A percentile compares a stretch with the other conserved stretches of the same genome.
Evolutionary conservation across 2,329 filamentous ascomycete species (phyloP).

Genomic region (Exophiala sp.): DNA sequence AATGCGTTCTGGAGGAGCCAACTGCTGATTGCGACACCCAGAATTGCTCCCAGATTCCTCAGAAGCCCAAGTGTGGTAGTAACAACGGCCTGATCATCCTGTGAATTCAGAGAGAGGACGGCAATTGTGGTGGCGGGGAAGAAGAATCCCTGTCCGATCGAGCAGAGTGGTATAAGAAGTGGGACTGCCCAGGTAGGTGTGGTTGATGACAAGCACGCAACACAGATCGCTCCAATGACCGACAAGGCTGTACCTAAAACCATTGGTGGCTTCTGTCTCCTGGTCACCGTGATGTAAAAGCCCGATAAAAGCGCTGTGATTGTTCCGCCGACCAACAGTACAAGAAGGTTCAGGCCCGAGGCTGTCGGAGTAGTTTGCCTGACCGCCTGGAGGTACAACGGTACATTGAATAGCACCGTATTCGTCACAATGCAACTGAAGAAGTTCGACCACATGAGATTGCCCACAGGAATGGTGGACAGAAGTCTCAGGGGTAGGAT

Average conservation of each 20-base stretch:
- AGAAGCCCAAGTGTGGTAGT: conserved; percentile 24
- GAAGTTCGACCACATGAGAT: conserved; percentile 57
- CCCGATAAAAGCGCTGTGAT: conserved; percentile 41
- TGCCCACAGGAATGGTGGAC: conserved; percentile 50
- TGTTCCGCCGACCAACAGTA: conserved; percentile 52
- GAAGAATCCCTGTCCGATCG: conserved; percentile 40
- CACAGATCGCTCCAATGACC: conserved; percentile 35
- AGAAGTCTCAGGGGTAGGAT: conserved; percentile 60
- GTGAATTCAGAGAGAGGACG: conserved; percentile 40
- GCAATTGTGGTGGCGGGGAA: conserved; percentile 43
- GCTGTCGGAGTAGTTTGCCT: conserved; percentile 61
- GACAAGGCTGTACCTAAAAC: conserved; percentile 37
- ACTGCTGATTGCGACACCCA: conserved; percentile 26
- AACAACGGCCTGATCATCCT: conserved; percentile 46
- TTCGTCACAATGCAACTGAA: conserved; percentile 48
- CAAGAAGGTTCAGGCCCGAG: conserved; percentile 65
- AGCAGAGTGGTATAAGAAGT: conserved; percentile 38
- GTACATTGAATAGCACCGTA: conserved; percentile 61
- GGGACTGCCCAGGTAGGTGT: conserved; percentile 42
- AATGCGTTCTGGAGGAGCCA: conserved; percentile 27
- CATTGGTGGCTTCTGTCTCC: conserved; percentile 42
- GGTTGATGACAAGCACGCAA: conserved; percentile 36
- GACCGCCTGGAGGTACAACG: conserved; percentile 68
- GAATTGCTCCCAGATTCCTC: conserved; percentile 22
- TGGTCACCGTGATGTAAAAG: conserved; percentile 44